Evolutionary conservation across 164 flowering plant species (phyloP).

Genomic region (Aristolochia californica): DNA sequence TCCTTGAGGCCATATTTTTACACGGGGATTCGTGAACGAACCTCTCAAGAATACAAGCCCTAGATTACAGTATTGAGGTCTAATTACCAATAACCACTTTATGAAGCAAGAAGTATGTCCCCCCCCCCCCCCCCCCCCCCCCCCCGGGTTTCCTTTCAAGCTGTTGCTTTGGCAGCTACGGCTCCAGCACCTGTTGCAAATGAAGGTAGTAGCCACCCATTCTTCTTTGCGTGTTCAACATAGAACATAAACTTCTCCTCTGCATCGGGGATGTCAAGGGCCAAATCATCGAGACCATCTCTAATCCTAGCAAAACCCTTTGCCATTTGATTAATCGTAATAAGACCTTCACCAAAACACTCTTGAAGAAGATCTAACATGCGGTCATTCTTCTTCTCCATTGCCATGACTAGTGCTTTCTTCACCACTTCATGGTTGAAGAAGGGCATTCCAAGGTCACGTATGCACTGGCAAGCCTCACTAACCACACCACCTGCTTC

Average conservation of each 20-base stretch:
- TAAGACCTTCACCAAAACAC: constrained; percentile 79
- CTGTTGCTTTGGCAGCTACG: no score
- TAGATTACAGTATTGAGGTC: no score
- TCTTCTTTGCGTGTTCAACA: constrained; percentile 50
- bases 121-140: no score
- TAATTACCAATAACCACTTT: no score
- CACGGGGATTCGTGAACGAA: no score
- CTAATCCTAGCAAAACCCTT: constrained; percentile 72
- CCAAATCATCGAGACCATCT: constrained; percentile 82
- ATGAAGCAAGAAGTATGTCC: no score
- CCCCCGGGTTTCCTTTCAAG: no score
- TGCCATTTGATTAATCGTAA: constrained; percentile 87
- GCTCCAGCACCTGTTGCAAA: constrained; percentile 22
- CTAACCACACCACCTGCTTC: constrained; percentile 84
- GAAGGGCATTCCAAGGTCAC: constrained; percentile 93
- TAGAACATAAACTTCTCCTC: constrained; percentile 58
- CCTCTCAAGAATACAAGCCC: no score
- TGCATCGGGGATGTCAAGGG: constrained; percentile 95
- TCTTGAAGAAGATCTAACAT: constrained; percentile 80
- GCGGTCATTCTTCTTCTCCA: constrained; percentile 93
- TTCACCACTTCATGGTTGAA: constrained; percentile 97
- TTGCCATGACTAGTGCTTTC: constrained; percentile 92
- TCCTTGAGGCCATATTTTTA: no score
- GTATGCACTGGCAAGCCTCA: constrained; percentile 92
- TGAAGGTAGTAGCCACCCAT: constrained; percentile 61